Evolutionary conservation across 2,329 filamentous ascomycete species (phyloP), one percentile per base, ranked within the genome.

Genomic region (Stachybotrys elegans): DNA sequence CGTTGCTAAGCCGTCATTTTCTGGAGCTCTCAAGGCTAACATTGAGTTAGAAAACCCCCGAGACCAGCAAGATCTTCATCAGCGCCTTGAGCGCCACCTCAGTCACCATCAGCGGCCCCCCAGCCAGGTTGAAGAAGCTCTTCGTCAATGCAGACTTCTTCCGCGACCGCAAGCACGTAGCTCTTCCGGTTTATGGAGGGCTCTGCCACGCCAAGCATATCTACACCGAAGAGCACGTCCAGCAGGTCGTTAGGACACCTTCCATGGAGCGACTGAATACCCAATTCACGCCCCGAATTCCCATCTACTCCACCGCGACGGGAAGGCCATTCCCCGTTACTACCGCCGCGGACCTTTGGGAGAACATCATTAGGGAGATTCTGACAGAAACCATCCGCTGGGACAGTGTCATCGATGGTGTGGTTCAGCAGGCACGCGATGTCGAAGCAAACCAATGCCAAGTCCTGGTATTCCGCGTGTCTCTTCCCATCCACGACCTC

Each of bases 151-250:
- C 51, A 1, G 22, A 42, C 7, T 42, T 50, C 5, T 48, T 48
- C 34, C 58, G 60, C 2, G 53, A 62, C 42, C 42, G 48, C 20
- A 63, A 59, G 22, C 53, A 34, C 17, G 44, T 65, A 5, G 40
- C 55, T 1, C 43, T 72, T 9, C 65, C 67, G 0, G 61, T 73
- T 2, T 68, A 62, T 27, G 59, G 51, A 3, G 57, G 60, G 2
- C 51, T 71, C 4, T 71, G 66, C 39, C 69, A 72, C 48, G 67
- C 68, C 13, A 40, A 46, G 1, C 67, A 72, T 45, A 54, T 73
- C 16, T 71, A 70, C 50, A 53, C 31, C 8, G n/a, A 48, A 9
- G 29, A 56, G 6, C 40, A 71, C 49, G 51, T 61, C 1, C 14
- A 54, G 4, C 43, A 23, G 7, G 55, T 65, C 34, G 48, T 66